Conservation (phyloP, 208 protist species). For the Crithidia thermophila region DNA sequence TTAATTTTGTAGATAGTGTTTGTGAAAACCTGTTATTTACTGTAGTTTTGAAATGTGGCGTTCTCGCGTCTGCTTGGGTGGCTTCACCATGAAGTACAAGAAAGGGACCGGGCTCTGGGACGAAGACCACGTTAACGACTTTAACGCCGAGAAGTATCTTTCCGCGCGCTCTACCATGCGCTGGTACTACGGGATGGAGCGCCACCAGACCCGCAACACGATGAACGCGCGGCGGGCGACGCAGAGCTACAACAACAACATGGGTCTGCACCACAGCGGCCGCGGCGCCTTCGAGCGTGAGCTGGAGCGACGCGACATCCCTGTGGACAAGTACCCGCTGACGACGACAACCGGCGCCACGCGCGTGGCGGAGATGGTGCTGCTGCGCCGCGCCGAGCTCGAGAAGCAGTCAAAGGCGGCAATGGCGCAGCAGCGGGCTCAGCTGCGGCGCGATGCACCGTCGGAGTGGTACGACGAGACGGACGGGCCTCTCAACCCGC, state of each 20-base stretch:
- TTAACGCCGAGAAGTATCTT: conserved; percentile 74
- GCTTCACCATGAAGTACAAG: conserved; percentile 91
- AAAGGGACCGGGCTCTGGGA: conserved; percentile 86
- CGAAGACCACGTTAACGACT: conserved; percentile 93
- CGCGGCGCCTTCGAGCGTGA: conserved; percentile 88
- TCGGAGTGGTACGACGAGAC: conserved; percentile 88
- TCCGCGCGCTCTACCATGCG: conserved; percentile 77
- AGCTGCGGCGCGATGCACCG: conserved; percentile 39
- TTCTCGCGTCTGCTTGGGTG: conserved; percentile 30
- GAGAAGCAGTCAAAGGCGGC: conserved; percentile 59
- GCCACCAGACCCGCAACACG: conserved; percentile 65
- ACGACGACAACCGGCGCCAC: conserved; percentile 80
- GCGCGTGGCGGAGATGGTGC: conserved; percentile 86
- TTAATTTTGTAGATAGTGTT: too few relatives aligned
- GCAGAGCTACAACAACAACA: conserved; percentile 90
- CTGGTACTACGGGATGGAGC: conserved; percentile 90
- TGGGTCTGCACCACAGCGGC: conserved; percentile 85
- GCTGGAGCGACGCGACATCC: conserved; percentile 74
- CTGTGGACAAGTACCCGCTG: conserved; percentile 85
- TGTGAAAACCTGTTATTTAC: too few relatives aligned
- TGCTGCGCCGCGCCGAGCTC: conserved; percentile 76
- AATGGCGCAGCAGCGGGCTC: conserved; percentile 46
- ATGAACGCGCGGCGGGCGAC: conserved; percentile 62
- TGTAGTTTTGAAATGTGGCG: too few relatives aligned
- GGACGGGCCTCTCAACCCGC: conserved; percentile 80